Evolutionary conservation across 2,329 filamentous ascomycete species (phyloP).

Genomic region (Acrodontium crateriforme): DNA sequence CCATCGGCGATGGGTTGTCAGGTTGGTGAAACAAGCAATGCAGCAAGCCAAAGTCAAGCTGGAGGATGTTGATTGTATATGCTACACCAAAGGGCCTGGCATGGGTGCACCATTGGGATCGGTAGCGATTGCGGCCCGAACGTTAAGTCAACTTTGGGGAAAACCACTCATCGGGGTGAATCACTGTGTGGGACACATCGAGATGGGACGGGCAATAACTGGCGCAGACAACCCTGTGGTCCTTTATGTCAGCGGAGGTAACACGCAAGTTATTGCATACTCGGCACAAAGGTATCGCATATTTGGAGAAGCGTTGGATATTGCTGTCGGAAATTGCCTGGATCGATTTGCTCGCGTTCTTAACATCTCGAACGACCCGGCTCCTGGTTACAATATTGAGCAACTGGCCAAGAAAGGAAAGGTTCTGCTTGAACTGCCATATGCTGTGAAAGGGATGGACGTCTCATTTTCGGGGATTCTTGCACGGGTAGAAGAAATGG

Average conservation of each 20-base stretch:
- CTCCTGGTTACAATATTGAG: conserved; percentile 96
- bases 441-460: conserved; percentile 98
- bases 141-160: conserved; percentile 68
- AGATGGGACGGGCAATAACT: conserved; percentile 93
- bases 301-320: conserved; percentile 94
- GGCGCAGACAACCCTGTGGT: conserved; percentile 85
- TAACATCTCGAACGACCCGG: conserved; percentile 85
- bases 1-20: conserved; percentile 74
- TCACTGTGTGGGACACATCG: conserved; percentile 96
- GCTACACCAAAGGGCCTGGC: conserved; percentile 88
- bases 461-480: conserved; percentile 91
- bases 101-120: conserved; percentile 90
- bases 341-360: conserved; percentile 90
- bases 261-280: conserved; percentile 97
- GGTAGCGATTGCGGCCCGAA: conserved; percentile 74
- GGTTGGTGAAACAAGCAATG: conserved; percentile 67
- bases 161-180: conserved; percentile 90
- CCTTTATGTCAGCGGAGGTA: conserved; percentile 87
- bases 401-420: conserved; percentile 67
- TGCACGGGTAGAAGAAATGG: conserved; percentile 66
- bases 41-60: conserved; percentile 49
- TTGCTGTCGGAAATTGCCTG: conserved; percentile 93
- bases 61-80: conserved; percentile 72
- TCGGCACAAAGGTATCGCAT: conserved; percentile 90
- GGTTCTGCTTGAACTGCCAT: conserved; percentile 72